Evolutionary conservation across 306 rosid genomes (phyloP).

Genomic region (Rosa multiflora): DNA sequence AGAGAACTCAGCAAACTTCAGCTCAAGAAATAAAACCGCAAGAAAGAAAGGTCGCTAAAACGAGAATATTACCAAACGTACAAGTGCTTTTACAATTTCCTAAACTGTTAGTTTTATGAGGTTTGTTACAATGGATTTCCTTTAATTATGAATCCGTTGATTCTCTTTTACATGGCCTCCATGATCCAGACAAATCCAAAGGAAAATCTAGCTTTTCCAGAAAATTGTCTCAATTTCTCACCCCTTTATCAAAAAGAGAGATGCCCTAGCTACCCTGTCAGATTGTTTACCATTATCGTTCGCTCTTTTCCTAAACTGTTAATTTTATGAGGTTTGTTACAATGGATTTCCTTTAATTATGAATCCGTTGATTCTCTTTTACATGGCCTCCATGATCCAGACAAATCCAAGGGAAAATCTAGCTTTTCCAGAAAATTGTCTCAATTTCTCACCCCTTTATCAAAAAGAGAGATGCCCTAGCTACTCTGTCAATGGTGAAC

Average conservation of each 20-base stretch:
- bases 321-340: neutral
- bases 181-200: slow-evolving; percentile 5
- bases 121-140: too few relatives aligned
- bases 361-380: neutral
- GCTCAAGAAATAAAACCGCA: neutral
- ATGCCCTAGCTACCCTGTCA: slow-evolving; percentile 9
- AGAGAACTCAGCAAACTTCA: neutral
- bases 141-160: too few relatives aligned
- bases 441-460: slow-evolving; percentile 1
- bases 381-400: neutral
- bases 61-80: neutral
- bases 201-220: neutral
- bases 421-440: neutral
- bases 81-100: neutral
- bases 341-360: too few relatives aligned
- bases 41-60: neutral
- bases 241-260: slow-evolving; percentile 14
- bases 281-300: slow-evolving; percentile 17
- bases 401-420: neutral
- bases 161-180: neutral
- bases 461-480: slow-evolving; percentile 21
- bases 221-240: neutral
- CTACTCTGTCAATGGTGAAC: too few relatives aligned
- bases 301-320: neutral
- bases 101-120: neutral